These are phyloP conservation scores for Thalassiosira profunda DNA, from an alignment of 108 stramenopile species.

Conservation along the genomic window DNA sequence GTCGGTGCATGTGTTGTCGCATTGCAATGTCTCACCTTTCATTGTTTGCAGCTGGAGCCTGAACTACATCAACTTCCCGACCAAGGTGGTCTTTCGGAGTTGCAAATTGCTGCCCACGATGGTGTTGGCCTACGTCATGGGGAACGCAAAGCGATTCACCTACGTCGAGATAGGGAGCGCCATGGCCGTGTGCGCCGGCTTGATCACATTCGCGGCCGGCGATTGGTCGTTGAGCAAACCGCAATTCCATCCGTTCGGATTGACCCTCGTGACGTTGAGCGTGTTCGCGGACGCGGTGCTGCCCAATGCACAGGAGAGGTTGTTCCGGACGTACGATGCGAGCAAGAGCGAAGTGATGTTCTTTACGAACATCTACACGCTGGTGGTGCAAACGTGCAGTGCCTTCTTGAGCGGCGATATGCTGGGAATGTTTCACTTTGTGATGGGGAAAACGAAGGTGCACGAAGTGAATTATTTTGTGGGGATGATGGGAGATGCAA, in stretches of 20 bases:
- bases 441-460: constrained; percentile 33
- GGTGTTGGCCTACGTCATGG: constrained; percentile 86
- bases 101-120: constrained; percentile 97
- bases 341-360: constrained; percentile 91
- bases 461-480: constrained; percentile 5
- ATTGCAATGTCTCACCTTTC: constrained; percentile 93
- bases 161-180: constrained; percentile 87
- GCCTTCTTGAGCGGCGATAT: constrained; percentile 90
- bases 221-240: constrained; percentile 87
- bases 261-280: constrained; percentile 84
- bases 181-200: constrained; percentile 85
- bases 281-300: constrained; percentile 94
- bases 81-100: constrained; percentile 94
- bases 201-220: constrained; percentile 93
- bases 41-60: constrained; percentile 90
- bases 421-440: constrained; percentile 69
- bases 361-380: constrained; percentile 91
- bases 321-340: constrained; percentile 67
- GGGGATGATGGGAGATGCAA: background rate
- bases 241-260: constrained; percentile 89
- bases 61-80: constrained; percentile 98
- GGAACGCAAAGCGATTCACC: constrained; percentile 76
- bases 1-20: constrained; percentile 93
- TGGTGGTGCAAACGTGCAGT: constrained; percentile 87
- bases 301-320: constrained; percentile 95